Base-by-base conservation (phyloP, 306 rosid genomes). In the Oxytropis ochrocephala region DNA sequence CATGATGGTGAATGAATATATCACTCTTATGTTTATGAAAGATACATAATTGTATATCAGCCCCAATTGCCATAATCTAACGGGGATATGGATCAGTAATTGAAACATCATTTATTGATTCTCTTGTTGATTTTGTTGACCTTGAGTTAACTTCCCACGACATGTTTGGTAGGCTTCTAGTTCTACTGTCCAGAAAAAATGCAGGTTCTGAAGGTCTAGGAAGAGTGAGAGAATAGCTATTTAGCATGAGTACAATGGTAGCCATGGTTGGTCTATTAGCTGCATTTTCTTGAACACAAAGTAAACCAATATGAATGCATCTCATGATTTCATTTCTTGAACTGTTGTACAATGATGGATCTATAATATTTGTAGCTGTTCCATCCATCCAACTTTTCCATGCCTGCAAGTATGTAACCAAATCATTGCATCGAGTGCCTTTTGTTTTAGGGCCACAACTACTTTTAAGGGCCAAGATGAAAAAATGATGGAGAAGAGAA, bases 71-170 rank as follows among this genome's bases (percentile, higher is more conserved):
- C 3, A 8, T 17, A 30, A 21, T 5, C 71, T 71, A 80, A 17
- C 78, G 84, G 65, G 84, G 81, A 58, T 64, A 65, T 1, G 29
- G 48, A 4, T 76, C 73, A 27, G 73, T 76, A 19, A 72, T 30
- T 33, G 73, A 61, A 29, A 9, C 64, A 12, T 67, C 73, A 8
- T 71, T 54, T 17, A 0, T 9, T 4, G 76, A 81, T 16, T 0
- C 66, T n/a, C 6, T 19, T 14, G 10, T 35, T 14, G 62, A 35
- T 17, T 11, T 4, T 13, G 68, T 13, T 50, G 9, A n/a, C 8
- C 8, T 2, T 17, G 64, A 57, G 49, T 8, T 64, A 5, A 35
- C 42, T 39, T 73, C 66, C 7, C 10, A 6, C n/a, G 9, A 11
- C 7, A 11, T 56, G 9, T 42, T 3, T 11, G 43, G 7, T 33